Conservation (phyloP, 305 asterid genomes). For the Fraxinus baroniana region DNA sequence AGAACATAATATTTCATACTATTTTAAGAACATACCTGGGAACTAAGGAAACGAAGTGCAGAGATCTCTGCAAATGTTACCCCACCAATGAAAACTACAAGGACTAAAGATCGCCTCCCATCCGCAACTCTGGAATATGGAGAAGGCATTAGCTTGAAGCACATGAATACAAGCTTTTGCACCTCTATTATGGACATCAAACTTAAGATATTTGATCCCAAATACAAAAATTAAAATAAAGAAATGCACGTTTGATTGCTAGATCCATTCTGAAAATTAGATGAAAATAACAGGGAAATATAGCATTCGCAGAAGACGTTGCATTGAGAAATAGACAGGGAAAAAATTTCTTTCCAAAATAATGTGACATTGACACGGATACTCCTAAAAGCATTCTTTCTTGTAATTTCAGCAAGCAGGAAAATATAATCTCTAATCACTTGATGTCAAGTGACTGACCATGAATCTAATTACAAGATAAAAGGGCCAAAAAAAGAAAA, state of each 20-base stretch:
- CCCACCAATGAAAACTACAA: conserved; percentile 93
- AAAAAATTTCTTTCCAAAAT: neutral
- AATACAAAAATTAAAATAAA: neutral
- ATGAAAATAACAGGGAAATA: neutral
- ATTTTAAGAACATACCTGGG: conserved; percentile 54
- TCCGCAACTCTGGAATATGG: conserved; percentile 55
- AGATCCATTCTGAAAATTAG: neutral
- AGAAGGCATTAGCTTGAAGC: conserved; percentile 22
- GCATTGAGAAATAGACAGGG: neutral
- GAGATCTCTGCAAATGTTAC: conserved; percentile 96
- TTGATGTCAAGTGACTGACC: neutral
- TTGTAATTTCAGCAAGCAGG: neutral
- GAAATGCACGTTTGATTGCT: neutral
- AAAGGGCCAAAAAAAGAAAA: neutral
- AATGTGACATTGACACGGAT: neutral
- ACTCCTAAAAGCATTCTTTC: neutral
- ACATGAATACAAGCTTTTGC: neutral
- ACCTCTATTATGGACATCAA: neutral
- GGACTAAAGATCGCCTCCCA: conserved; percentile 92
- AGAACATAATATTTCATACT: neutral
- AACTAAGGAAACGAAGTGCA: conserved; percentile 90
- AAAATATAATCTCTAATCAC: neutral
- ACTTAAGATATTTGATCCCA: neutral
- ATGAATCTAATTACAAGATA: neutral
- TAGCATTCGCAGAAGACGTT: neutral